Conservation (phyloP, 495 filamentous ascomycete species). For the Hypoxylon subgilvum region DNA sequence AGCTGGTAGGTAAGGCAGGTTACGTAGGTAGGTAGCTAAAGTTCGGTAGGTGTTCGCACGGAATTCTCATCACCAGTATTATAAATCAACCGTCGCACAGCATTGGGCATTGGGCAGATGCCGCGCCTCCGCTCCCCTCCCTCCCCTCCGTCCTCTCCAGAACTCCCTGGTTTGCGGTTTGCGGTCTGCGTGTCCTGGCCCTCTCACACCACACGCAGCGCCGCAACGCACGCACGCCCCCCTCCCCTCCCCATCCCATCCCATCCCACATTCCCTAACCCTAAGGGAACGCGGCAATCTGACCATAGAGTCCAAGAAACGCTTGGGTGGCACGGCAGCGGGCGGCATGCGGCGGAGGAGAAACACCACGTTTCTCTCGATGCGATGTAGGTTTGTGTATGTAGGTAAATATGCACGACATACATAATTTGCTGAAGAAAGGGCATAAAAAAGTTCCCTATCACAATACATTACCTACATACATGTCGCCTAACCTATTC, state of each 20-base stretch:
- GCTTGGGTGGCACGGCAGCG: slow-evolving; percentile 19
- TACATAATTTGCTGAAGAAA: too few relatives aligned
- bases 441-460: too few relatives aligned
- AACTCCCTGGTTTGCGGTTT: too few relatives aligned
- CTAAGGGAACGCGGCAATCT: background rate
- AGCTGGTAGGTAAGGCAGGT: too few relatives aligned
- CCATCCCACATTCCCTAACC: background rate
- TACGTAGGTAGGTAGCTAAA: too few relatives aligned
- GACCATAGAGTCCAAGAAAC: background rate
- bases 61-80: background rate
- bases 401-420: slow-evolving; percentile 24
- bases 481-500: too few relatives aligned
- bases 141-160: background rate
- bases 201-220: too few relatives aligned
- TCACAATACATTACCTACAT: too few relatives aligned
- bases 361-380: slow-evolving; percentile 42
- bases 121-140: slow-evolving; percentile 1
- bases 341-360: slow-evolving; percentile 24
- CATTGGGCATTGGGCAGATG: background rate
- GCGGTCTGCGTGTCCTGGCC: too few relatives aligned
- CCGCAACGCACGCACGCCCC: too few relatives aligned
- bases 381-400: slow-evolving; percentile 1
- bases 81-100: slow-evolving; percentile 1
- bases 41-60: too few relatives aligned
- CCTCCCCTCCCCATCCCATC: too few relatives aligned